phyloP scores from a whole-genome alignment of 2,329 filamentous ascomycete genomes.

The Ceratocystis harringtonii region DNA sequence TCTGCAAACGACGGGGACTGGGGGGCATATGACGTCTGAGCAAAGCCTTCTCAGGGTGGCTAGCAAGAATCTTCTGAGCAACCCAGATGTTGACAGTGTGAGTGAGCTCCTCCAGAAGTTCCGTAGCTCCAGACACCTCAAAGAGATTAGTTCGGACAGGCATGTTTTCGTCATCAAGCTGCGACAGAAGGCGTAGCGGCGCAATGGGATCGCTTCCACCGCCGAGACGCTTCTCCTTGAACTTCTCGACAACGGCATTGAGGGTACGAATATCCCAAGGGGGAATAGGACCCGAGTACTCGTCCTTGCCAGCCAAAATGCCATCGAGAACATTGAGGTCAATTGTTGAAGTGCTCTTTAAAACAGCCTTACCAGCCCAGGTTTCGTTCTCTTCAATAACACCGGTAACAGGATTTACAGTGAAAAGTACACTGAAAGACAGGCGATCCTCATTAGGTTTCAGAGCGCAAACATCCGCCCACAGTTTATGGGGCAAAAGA shows the following conservation, averaged over 20 bases:
- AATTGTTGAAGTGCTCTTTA: constrained; percentile 80
- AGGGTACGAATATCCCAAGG: constrained; percentile 68
- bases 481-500: constrained; percentile 76
- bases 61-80: constrained; percentile 64
- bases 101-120: constrained; percentile 87
- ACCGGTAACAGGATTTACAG: constrained; percentile 68
- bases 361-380: constrained; percentile 86
- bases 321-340: constrained; percentile 75
- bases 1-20: constrained; percentile 75
- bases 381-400: constrained; percentile 68
- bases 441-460: constrained; percentile 77
- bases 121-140: constrained; percentile 73
- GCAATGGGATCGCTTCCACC: constrained; percentile 66
- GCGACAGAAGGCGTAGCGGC: constrained; percentile 75
- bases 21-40: constrained; percentile 75
- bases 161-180: constrained; percentile 94
- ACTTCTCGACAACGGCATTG: constrained; percentile 70
- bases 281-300: constrained; percentile 36
- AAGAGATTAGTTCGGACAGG: constrained; percentile 95
- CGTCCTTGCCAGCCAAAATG: constrained; percentile 55
- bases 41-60: constrained; percentile 80
- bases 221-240: constrained; percentile 74
- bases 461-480: constrained; percentile 76
- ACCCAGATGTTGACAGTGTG: constrained; percentile 86
- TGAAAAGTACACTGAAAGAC: constrained; percentile 85